Evolutionary conservation across 331 rosid species (phyloP).

Genomic region (Spiraea crenata): DNA sequence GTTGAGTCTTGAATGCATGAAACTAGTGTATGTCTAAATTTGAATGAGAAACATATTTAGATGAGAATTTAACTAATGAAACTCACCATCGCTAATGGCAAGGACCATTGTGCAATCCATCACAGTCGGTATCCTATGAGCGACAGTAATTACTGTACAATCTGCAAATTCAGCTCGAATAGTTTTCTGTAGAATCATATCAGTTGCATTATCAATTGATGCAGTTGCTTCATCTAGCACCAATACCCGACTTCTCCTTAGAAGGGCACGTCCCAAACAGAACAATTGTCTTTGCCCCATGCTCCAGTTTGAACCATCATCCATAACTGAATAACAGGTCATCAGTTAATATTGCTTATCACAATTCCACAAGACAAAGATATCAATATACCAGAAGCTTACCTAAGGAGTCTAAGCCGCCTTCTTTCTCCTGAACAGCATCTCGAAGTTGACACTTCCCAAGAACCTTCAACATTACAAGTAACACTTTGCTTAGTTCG

Average conservation of each 20-base stretch:
- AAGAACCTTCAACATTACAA: conserved; percentile 55
- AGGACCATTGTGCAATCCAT: conserved; percentile 91
- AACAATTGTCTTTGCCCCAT: conserved; percentile 90
- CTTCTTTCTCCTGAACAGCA: conserved; percentile 57
- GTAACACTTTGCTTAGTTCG: neutral
- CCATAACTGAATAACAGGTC: conserved; percentile 48
- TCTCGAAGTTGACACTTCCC: conserved; percentile 75
- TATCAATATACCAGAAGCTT: neutral
- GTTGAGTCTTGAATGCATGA: no score
- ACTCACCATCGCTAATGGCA: conserved; percentile 76
- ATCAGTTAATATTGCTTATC: neutral
- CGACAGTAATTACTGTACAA: conserved; percentile 78
- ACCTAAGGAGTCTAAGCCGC: conserved; percentile 64
- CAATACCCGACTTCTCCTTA: conserved; percentile 66
- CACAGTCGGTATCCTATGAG: conserved; percentile 89
- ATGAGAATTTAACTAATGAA: conserved; percentile 1
- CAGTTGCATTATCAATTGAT: conserved; percentile 82
- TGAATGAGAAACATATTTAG: no score
- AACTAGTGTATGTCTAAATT: no score
- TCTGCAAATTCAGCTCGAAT: conserved; percentile 68
- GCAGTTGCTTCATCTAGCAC: conserved; percentile 96
- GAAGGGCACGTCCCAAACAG: conserved; percentile 83
- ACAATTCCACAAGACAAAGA: neutral
- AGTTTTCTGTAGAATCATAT: conserved; percentile 72
- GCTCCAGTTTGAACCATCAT: conserved; percentile 89